Conservation (phyloP, 2,329 filamentous ascomycete species). For the Clonostachys byssicola region DNA sequence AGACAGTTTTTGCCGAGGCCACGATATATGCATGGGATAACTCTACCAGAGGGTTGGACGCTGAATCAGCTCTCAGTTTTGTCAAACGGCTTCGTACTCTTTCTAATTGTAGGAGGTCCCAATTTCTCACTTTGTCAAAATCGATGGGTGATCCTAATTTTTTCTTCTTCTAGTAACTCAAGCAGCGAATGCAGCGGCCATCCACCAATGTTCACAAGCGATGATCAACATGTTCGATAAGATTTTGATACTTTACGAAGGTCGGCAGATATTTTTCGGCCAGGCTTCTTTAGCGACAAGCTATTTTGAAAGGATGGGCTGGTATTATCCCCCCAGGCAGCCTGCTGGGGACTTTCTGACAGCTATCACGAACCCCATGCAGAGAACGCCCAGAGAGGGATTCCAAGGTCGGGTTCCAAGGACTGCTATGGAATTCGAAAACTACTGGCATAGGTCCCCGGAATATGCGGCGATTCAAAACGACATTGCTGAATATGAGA, state of each 20-base stretch:
- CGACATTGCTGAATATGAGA: background rate
- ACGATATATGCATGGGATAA: constrained; percentile 66
- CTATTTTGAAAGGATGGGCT: constrained; percentile 45
- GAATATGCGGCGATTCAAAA: background rate
- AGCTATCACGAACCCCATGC: constrained; percentile 60
- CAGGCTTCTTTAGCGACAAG: constrained; percentile 45
- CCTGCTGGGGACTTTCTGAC: constrained; percentile 73
- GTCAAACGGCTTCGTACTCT: constrained; percentile 48
- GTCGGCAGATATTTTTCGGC: constrained; percentile 62
- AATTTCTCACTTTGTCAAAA: too few species aligned
- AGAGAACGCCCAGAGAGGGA: constrained; percentile 56
- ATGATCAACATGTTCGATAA: constrained; percentile 60
- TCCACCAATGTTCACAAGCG: constrained; percentile 55
- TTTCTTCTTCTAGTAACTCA: too few species aligned
- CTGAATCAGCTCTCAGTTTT: constrained; percentile 57
- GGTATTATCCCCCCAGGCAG: constrained; percentile 26
- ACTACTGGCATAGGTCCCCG: background rate
- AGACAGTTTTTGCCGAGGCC: constrained; percentile 45
- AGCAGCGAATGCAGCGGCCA: constrained; percentile 34
- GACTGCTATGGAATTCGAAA: constrained; percentile 1
- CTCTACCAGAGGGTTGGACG: constrained; percentile 56
- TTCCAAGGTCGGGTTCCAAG: constrained; percentile 50
- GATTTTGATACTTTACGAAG: constrained; percentile 61
- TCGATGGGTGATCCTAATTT: too few species aligned
- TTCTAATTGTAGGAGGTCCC: constrained; percentile 23